Conservation (phyloP, 73 alveolate species). For the Diophrys sp. region DNA sequence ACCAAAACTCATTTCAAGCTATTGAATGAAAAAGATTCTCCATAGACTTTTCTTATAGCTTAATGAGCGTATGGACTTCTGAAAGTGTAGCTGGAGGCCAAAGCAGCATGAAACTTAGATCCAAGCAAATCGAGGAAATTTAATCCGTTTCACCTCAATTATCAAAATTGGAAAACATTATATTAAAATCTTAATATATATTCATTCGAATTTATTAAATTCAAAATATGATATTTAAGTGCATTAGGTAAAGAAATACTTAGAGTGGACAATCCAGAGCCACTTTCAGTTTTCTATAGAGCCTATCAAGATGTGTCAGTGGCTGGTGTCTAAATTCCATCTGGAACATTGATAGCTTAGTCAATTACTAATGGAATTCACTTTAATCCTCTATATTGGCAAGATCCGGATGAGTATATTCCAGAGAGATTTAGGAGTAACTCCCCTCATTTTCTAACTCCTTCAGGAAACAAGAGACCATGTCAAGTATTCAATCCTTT, state of each 20-base stretch:
- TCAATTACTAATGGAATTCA: neutral
- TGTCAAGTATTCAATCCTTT: neutral
- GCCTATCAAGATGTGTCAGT: neutral
- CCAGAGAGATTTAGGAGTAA: constrained; percentile 10
- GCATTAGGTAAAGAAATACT: neutral
- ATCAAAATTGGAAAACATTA: too few species aligned
- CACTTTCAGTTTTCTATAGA: neutral
- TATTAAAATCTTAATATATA: too few species aligned
- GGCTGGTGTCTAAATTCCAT: neutral
- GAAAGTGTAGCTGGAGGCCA: too few species aligned
- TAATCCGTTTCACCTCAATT: too few species aligned
- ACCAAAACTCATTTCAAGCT: too few species aligned
- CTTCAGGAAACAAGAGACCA: neutral
- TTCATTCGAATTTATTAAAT: too few species aligned
- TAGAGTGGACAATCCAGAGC: neutral
- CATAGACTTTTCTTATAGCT: too few species aligned
- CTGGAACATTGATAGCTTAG: neutral
- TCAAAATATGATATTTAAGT: neutral
- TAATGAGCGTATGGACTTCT: too few species aligned
- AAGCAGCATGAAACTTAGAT: too few species aligned
- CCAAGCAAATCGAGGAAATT: too few species aligned
- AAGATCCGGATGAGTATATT: constrained; percentile 2
- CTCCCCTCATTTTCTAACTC: neutral
- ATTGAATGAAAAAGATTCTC: too few species aligned
- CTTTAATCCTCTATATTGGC: neutral